These are phyloP conservation scores for Ramaria rubella DNA, from an alignment of 768 basidiomycete genomes.

Conservation along the genomic window DNA sequence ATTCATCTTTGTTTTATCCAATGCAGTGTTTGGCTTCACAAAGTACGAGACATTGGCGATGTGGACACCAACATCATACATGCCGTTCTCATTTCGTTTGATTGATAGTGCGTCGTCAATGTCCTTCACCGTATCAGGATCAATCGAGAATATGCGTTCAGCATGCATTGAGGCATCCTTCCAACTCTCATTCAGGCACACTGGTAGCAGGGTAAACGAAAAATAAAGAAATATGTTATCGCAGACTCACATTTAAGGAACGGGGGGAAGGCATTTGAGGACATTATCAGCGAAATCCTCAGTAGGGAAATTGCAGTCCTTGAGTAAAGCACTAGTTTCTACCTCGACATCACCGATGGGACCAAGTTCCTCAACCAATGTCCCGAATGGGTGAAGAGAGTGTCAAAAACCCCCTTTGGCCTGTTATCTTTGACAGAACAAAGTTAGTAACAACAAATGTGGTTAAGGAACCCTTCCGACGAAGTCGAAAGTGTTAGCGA, in stretches of 20 bases:
- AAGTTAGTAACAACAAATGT: too few species aligned
- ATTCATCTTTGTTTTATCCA: conserved; percentile 42
- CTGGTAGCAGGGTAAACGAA: conserved; percentile 32
- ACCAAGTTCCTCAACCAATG: conserved; percentile 94
- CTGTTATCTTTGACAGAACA: too few species aligned
- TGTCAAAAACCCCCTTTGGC: too few species aligned
- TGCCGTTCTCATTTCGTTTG: conserved; percentile 84
- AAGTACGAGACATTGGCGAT: conserved; percentile 96
- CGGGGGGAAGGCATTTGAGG: conserved; percentile 89
- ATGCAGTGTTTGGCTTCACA: conserved; percentile 89
- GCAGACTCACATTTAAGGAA: conserved; percentile 79
- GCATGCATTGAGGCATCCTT: conserved; percentile 84
- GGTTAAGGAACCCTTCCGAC: too few species aligned
- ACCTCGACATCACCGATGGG: conserved; percentile 98
- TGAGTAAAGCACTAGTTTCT: conserved; percentile 93
- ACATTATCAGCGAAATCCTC: conserved; percentile 96
- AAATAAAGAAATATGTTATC: conserved; percentile 2
- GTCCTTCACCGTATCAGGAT: conserved; percentile 84
- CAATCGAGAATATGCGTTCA: conserved; percentile 88
- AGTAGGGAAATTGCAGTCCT: conserved; percentile 98
- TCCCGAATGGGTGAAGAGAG: conserved; percentile 97
- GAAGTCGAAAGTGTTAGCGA: too few species aligned
- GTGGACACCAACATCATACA: conserved; percentile 90
- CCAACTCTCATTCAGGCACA: conserved; percentile 84
- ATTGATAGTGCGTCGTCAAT: conserved; percentile 93